A percentile compares a stretch with the other conserved stretches of the same genome.
These are phyloP conservation scores for Sphagnum tenellum DNA, from an alignment of 225 moss, liverwort and hornwort genomes.

Conservation along the genomic window DNA sequence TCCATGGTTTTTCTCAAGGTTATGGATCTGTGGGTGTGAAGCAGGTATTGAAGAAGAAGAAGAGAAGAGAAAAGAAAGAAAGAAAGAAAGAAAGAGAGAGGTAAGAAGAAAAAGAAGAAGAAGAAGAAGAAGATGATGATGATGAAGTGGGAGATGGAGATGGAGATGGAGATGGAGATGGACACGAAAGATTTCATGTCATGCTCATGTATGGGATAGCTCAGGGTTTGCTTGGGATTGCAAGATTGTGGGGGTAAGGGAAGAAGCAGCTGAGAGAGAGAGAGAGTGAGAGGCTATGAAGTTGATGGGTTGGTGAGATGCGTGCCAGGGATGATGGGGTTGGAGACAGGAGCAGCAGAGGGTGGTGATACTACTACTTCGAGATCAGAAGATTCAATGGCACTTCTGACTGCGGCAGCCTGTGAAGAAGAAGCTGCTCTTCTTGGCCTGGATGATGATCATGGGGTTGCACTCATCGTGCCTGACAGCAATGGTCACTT, in stretches of 20 bases:
- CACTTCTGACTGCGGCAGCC: slow-evolving; percentile 12
- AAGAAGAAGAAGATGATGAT: neutral
- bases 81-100: no score
- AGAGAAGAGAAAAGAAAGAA: no score
- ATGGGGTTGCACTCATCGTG: neutral
- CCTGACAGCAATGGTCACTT: slow-evolving; percentile 35
- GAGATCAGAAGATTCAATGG: slow-evolving; percentile 29
- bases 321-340: slow-evolving; percentile 21
- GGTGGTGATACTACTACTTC: slow-evolving; percentile 15
- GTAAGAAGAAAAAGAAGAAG: neutral
- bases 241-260: neutral
- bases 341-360: slow-evolving; percentile 27
- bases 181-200: neutral
- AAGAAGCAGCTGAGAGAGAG: slow-evolving; percentile 3
- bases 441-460: no score
- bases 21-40: no score
- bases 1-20: no score
- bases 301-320: slow-evolving; percentile 7
- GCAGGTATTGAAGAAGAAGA: no score
- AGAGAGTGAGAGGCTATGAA: neutral
- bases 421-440: neutral
- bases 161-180: neutral
- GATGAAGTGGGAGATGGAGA: neutral
- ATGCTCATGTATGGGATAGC: no score
- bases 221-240: no score